A percentile compares a stretch with the other conserved stretches of the same genome.
Conservation (phyloP, 352 stramenopile genomes). For the Pythium aristosporum region DNA sequence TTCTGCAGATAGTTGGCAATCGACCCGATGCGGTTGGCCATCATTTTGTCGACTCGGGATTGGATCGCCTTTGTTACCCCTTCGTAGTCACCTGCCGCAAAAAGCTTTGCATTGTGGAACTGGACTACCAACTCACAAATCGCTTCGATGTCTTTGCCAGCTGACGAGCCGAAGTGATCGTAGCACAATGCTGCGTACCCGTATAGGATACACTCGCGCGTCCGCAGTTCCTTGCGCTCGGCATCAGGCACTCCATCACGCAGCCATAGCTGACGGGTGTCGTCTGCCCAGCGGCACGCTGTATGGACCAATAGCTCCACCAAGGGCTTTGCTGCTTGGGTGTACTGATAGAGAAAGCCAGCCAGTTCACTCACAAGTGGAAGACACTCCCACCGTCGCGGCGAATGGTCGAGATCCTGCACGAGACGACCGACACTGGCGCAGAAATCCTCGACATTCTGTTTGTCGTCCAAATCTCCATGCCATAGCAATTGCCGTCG, state of each 20-base stretch:
- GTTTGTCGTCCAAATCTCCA: constrained; percentile 30
- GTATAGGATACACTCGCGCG: constrained; percentile 46
- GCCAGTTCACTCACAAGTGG: constrained; percentile 38
- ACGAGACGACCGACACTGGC: constrained; percentile 21
- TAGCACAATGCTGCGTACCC: constrained; percentile 35
- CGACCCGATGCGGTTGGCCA: constrained; percentile 26
- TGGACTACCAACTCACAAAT: constrained; percentile 46
- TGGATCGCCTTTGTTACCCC: neutral
- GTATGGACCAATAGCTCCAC: constrained; percentile 30
- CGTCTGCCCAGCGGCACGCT: constrained; percentile 29
- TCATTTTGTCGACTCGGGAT: constrained; percentile 33
- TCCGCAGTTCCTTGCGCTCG: constrained; percentile 28
- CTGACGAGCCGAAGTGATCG: constrained; percentile 15
- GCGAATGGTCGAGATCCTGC: constrained; percentile 10
- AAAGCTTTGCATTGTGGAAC: constrained; percentile 37
- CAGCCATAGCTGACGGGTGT: constrained; percentile 9
- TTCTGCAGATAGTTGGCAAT: neutral
- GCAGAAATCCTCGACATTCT: constrained; percentile 19
- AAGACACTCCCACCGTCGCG: constrained; percentile 23
- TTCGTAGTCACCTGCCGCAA: constrained; percentile 11
- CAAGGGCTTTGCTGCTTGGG: constrained; percentile 7
- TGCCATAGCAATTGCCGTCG: constrained; percentile 34
- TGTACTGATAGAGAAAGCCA: constrained; percentile 33
- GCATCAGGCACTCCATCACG: neutral
- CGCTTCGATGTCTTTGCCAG: constrained; percentile 18